A percentile compares a stretch with the other conserved stretches of the same genome.
These are phyloP conservation scores for Leucocoprinus sp. DNA, from an alignment of 768 basidiomycete genomes.

Conservation along the genomic window DNA sequence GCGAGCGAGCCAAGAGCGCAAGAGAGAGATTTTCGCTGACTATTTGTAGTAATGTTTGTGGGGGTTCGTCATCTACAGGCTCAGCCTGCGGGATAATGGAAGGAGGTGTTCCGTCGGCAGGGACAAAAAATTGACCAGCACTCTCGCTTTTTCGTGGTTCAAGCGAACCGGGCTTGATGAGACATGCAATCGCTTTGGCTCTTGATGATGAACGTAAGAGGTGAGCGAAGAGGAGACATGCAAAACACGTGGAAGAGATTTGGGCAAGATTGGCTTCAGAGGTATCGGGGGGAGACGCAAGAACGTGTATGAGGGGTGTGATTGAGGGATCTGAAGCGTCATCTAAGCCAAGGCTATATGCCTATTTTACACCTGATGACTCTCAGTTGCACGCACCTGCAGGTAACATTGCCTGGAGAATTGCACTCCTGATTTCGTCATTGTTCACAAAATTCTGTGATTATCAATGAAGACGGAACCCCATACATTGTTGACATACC, in stretches of 20 bases:
- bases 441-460: conserved; percentile 67
- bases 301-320: conserved; percentile 64
- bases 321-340: conserved; percentile 34
- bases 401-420: conserved; percentile 62
- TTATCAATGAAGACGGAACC: conserved; percentile 1
- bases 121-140: conserved; percentile 57
- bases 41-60: conserved; percentile 73
- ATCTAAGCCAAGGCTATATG: conserved; percentile 5
- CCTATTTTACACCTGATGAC: conserved; percentile 4
- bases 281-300: conserved; percentile 53
- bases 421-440: conserved; percentile 61
- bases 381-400: conserved; percentile 31
- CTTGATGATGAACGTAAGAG: conserved; percentile 62
- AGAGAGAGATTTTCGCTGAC: conserved; percentile 87
- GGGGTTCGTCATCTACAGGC: conserved; percentile 50
- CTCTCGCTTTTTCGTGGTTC: conserved; percentile 23
- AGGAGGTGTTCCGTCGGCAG: conserved; percentile 53
- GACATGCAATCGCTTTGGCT: conserved; percentile 55
- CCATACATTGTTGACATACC: conserved; percentile 30
- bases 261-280: conserved; percentile 43
- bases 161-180: conserved; percentile 46
- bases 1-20: conserved; percentile 67
- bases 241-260: conserved; percentile 62
- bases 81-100: conserved; percentile 23
- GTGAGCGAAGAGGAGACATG: conserved; percentile 73